These are phyloP conservation scores for Candida hungchunana DNA, from an alignment of 805 yeast genomes.

Conservation along the genomic window DNA sequence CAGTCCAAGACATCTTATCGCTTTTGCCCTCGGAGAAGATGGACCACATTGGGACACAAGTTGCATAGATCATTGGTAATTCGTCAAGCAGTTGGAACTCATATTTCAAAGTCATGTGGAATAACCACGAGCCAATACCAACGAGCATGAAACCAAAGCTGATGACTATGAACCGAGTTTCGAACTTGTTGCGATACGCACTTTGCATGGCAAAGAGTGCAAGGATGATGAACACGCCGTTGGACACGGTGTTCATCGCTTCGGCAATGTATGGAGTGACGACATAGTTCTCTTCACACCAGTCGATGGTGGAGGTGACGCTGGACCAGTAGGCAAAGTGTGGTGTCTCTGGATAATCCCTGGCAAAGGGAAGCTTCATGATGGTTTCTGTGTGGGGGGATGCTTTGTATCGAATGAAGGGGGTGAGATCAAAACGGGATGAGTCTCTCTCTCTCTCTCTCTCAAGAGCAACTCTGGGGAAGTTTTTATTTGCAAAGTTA, in stretches of 20 bases:
- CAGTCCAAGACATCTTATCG: constrained; percentile 32
- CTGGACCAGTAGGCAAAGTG: constrained; percentile 71
- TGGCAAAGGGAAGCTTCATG: constrained; percentile 42
- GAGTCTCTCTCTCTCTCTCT: background rate
- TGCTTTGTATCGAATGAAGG: background rate
- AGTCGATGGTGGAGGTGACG: constrained; percentile 92
- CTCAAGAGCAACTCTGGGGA: too few relatives aligned
- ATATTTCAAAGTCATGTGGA: constrained; percentile 92
- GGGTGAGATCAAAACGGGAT: too few relatives aligned
- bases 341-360: constrained; percentile 53
- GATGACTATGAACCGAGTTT: constrained; percentile 63
- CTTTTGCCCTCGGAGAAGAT: constrained; percentile 59
- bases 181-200: constrained; percentile 57
- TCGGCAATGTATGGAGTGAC: constrained; percentile 86
- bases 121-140: constrained; percentile 91
- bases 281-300: constrained; percentile 98
- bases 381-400: constrained; percentile 1
- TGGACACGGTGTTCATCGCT: constrained; percentile 81
- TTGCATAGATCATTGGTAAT: constrained; percentile 96
- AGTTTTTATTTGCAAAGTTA: too few relatives aligned
- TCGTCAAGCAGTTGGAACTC: constrained; percentile 92
- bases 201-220: constrained; percentile 65
- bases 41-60: constrained; percentile 91
- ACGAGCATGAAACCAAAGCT: constrained; percentile 82
- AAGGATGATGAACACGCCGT: constrained; percentile 48